Conservation (phyloP, 345 rosid species). For the Camelina hispida region DNA sequence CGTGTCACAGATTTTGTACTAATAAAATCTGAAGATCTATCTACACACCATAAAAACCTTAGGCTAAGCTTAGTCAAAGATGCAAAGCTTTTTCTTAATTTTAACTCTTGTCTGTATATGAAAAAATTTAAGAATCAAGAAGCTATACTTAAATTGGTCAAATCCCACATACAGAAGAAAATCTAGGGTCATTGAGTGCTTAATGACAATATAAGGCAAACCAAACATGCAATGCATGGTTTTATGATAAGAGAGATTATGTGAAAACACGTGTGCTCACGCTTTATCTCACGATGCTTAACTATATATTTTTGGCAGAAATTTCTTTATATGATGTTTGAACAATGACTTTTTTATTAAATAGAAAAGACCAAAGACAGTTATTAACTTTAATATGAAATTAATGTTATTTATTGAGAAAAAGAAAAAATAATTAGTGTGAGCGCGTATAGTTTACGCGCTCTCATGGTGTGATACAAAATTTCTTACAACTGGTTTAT, state of each 20-base stretch:
- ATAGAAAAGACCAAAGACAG: not conserved
- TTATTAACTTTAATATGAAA: not conserved
- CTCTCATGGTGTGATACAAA: not conserved
- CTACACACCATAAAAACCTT: conserved; percentile 18
- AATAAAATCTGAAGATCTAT: conserved; percentile 14
- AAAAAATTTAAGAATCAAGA: conserved; percentile 22
- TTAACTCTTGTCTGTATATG: conserved; percentile 28
- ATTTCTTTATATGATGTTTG: not conserved
- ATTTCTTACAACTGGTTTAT: too few relatives aligned
- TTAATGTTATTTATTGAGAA: not conserved
- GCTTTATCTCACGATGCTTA: not conserved
- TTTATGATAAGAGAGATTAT: not conserved
- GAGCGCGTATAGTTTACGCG: not conserved
- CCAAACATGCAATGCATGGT: not conserved
- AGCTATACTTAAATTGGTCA: conserved; percentile 16
- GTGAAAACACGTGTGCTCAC: not conserved
- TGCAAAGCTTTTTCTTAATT: not conserved
- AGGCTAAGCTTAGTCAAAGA: conserved; percentile 12
- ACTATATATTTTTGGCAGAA: not conserved
- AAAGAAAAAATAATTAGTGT: not conserved
- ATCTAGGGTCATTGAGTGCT: conserved; percentile 19
- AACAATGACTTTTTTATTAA: too few relatives aligned
- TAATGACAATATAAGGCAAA: conserved; percentile 6
- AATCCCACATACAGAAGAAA: not conserved
- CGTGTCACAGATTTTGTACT: conserved; percentile 28